Conservation (phyloP, 148 eudicot genomes). For the Pharnaceum exiguum region DNA sequence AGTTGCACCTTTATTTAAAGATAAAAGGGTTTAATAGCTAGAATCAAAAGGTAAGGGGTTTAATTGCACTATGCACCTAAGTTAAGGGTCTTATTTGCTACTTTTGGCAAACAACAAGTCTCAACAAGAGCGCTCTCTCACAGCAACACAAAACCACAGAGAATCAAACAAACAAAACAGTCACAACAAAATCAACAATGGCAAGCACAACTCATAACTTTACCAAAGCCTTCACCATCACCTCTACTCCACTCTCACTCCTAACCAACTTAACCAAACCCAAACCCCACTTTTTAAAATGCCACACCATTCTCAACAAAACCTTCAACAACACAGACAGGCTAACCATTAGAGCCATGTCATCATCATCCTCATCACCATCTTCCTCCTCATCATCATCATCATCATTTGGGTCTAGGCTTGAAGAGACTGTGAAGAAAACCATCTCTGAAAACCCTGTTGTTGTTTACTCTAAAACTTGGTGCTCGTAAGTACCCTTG, state of each 20-base stretch:
- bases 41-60: no score
- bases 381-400: conserved; percentile 25
- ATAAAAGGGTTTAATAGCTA: no score
- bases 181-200: no score
- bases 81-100: no score
- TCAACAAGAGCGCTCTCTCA: no score
- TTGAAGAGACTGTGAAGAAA: conserved; percentile 74
- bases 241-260: neutral
- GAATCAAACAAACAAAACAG: no score
- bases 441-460: conserved; percentile 70
- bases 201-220: conserved; percentile 7
- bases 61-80: no score
- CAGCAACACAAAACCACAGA: no score
- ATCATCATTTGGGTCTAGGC: conserved; percentile 59
- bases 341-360: conserved; percentile 37
- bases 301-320: conserved; percentile 9
- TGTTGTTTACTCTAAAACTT: conserved; percentile 88
- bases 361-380: conserved; percentile 11
- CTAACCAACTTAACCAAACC: neutral
- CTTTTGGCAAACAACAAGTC: no score
- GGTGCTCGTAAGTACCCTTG: conserved; percentile 75
- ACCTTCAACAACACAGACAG: conserved; percentile 6
- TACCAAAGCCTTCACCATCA: neutral
- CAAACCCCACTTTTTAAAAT: neutral
- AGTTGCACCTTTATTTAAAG: no score